phyloP scores from a whole-genome alignment of 768 basidiomycete species.

The Boletus pseudopeckii region DNA sequence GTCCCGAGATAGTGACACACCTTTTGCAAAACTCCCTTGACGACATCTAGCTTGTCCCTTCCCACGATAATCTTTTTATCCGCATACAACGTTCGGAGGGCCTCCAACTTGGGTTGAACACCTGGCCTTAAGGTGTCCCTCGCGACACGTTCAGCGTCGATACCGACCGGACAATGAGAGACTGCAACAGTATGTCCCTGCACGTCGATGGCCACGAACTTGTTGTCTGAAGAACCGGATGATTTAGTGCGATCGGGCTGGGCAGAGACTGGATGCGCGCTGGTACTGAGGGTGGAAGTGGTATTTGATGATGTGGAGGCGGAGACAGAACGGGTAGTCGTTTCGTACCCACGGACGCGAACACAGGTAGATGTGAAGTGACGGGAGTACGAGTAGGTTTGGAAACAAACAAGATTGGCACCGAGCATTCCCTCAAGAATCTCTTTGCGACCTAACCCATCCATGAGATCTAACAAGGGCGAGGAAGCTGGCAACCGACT shows the following conservation, averaged over 20 bases:
- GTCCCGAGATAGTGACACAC: constrained; percentile 31
- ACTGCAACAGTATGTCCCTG: constrained; percentile 82
- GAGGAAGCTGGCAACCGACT: constrained; percentile 29
- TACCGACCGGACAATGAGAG: constrained; percentile 90
- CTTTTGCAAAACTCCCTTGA: constrained; percentile 97
- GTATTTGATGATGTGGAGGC: neutral
- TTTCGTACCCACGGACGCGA: constrained; percentile 94
- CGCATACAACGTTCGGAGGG: constrained; percentile 79
- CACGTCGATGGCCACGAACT: constrained; percentile 62
- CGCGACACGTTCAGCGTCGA: constrained; percentile 88
- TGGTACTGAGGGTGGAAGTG: constrained; percentile 4
- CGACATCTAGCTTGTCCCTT: constrained; percentile 96
- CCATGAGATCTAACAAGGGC: neutral
- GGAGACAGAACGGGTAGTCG: constrained; percentile 36
- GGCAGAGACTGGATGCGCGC: neutral
- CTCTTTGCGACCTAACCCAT: constrained; percentile 72
- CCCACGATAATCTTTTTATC: constrained; percentile 99
- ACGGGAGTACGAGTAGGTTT: constrained; percentile 92
- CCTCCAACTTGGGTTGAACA: constrained; percentile 85
- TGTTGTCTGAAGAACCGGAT: constrained; percentile 13
- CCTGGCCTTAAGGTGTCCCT: constrained; percentile 80
- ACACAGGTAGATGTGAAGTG: constrained; percentile 95
- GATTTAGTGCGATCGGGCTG: constrained; percentile 7
- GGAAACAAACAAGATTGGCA: constrained; percentile 95
- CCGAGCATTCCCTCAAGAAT: constrained; percentile 98